Evolutionary conservation across 495 filamentous ascomycete species (phyloP).

Genomic region (Amniculicola lignicola): DNA sequence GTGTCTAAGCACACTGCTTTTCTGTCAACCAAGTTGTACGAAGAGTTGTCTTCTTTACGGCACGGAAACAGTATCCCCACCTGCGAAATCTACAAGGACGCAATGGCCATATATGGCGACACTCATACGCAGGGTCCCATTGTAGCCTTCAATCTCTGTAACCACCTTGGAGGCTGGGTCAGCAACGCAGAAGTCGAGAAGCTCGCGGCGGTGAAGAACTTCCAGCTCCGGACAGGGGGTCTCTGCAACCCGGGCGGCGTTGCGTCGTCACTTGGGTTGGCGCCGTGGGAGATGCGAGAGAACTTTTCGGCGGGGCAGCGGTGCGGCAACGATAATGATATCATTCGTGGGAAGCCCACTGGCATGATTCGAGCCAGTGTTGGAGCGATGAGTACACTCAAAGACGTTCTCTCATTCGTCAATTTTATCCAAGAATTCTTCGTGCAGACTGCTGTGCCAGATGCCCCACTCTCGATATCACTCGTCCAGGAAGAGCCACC

Average conservation of each 20-base stretch:
- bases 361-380: conserved; percentile 82
- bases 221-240: conserved; percentile 81
- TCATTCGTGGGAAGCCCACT: conserved; percentile 78
- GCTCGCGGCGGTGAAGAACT: conserved; percentile 69
- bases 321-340: conserved; percentile 64
- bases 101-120: conserved; percentile 43
- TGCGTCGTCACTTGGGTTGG: conserved; percentile 62
- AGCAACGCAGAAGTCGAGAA: conserved; percentile 82
- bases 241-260: conserved; percentile 91
- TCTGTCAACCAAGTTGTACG: conserved; percentile 58
- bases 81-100: conserved; percentile 62
- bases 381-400: conserved; percentile 79
- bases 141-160: conserved; percentile 77
- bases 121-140: conserved; percentile 65
- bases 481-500: conserved; percentile 25
- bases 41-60: conserved; percentile 55
- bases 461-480: conserved; percentile 21
- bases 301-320: conserved; percentile 79
- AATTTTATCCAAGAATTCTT: conserved; percentile 78
- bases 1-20: conserved; percentile 73
- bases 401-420: conserved; percentile 69
- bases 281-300: conserved; percentile 71
- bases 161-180: conserved; percentile 65
- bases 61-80: conserved; percentile 67
- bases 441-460: conserved; percentile 46